Base-by-base conservation (phyloP, 2,329 filamentous ascomycete species). In the Penicillium sp. region DNA sequence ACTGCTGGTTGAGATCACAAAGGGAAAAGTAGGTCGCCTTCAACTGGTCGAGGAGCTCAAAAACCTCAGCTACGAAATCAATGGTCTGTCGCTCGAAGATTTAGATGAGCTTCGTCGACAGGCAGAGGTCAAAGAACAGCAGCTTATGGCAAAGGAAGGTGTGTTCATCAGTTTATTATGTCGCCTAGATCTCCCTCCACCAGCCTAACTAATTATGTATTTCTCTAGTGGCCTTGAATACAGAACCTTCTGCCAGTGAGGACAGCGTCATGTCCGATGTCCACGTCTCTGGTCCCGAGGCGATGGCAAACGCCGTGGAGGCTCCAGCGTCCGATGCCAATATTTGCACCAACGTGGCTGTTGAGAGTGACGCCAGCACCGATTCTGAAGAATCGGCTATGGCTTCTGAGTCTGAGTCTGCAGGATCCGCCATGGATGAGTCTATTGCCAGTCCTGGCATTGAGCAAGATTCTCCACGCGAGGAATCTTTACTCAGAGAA, bases 41-140 rank as follows among this genome's bases (percentile, higher is more conserved):
- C 62, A 65, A 31, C 68, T 77, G 28, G 56, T 71, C 4, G 62
- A 68, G 20, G 75, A 78, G 48, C 60, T 78, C n/a, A 68, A 72
- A 43, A 58, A 57, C 35, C 61, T 78, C 14, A 70, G 70, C 26
- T 54, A 73, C 27, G 69, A 77, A 39, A 72, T 72, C 2, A 65
- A 71, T 36, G 70, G 70, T 3, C 64, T 73, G 51, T 64, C 69
- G 3, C 58, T 71, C 40, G 67, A 67, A 16, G 64, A 71, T 36
- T 59, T 76, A 16, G 65, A 71, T 42, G 65, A 67, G 4, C 57
- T 56, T 9, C 54, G 57, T 38, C 47, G 43, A 18, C 52, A 47
- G 20, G 23, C 52, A 13, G 52, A 57, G 44, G 31, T 44, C 18
- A 42, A 50, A 27, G 41, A 56, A 36, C 39, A 42, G 30, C 15